Base-by-base conservation (phyloP, 331 rosid species). In the Pyrus hybrid region DNA sequence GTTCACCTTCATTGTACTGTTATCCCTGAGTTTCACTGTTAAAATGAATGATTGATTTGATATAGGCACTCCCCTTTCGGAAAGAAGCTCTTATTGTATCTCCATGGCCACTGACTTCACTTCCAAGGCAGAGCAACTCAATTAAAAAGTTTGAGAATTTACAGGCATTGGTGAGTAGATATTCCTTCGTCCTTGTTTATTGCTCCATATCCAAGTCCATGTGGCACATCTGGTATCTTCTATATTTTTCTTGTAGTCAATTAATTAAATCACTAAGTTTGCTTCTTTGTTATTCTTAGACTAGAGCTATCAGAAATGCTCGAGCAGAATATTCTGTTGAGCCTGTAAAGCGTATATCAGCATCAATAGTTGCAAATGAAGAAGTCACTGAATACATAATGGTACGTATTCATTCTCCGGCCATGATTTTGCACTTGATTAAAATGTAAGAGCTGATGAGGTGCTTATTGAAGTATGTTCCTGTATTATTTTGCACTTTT, bases 261-360 rank as follows among this genome's bases (percentile, higher is more conserved):
- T 17, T 56, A 11, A 23, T 43, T 32, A n/a, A 54, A 57, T 69
- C 74, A 67, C 71, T 69, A 13, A 69, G 7, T 17, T 47, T 72
- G 67, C 43, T 57, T 18, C 72, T 23, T 85, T 45, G 45, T 77
- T 65, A 29, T 76, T 72, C 33, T 57, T 73, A 93, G 98, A 91
- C 88, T 71, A 91, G 86, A 85, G 90, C 96, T 10, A 79, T 93
- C 74, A 83, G 98, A 80, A 93, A 93, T 90, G 94, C 91, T 73
- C 87, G 97, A 77, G 96, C 98, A 75, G 98, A 93, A 87, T 91
- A 93, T 84, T 90, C 96, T 69, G 98, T 93, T 86, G 98, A 90
- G 86, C 97, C 97, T 43, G 97, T 84, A 25, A 93, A 88, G 83
- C 87, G 93, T 62, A 90, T 93, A 84, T 93, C 98, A 58, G 97